These are phyloP conservation scores for Eragrostis curvula DNA, from an alignment of 176 grass and related monocot species.

Conservation along the genomic window DNA sequence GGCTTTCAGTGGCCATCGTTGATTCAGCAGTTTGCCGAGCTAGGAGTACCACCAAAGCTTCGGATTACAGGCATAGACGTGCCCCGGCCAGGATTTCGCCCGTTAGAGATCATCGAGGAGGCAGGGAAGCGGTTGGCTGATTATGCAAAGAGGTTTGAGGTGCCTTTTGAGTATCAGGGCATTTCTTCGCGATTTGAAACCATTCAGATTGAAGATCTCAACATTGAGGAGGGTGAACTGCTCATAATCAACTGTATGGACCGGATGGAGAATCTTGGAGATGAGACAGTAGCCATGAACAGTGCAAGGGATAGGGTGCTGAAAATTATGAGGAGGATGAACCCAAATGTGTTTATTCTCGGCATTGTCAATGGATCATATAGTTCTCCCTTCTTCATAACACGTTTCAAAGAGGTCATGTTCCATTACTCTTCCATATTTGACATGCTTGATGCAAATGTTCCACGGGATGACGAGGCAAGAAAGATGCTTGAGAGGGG, in stretches of 20 bases:
- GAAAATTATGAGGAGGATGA: conserved; percentile 54
- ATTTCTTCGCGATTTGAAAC: conserved; percentile 61
- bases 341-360: conserved; percentile 60
- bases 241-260: conserved; percentile 61
- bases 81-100: conserved; percentile 52
- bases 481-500: conserved; percentile 43
- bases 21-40: conserved; percentile 50
- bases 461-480: conserved; percentile 42
- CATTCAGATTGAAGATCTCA: conserved; percentile 57
- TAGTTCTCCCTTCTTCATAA: conserved; percentile 46
- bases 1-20: conserved; percentile 68
- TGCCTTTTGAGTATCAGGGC: conserved; percentile 66
- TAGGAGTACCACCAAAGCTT: conserved; percentile 39
- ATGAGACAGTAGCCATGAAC: conserved; percentile 51
- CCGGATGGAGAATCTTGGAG: conserved; percentile 40
- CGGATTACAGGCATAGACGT: conserved; percentile 63
- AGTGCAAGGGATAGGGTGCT: conserved; percentile 60
- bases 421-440: conserved; percentile 60
- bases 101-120: conserved; percentile 49
- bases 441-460: conserved; percentile 62
- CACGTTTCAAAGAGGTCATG: conserved; percentile 59
- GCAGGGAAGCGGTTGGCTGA: conserved; percentile 56
- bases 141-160: conserved; percentile 66
- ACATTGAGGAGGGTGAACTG: conserved; percentile 57
- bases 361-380: conserved; percentile 59